Evolutionary conservation across 2,329 filamentous ascomycete genomes (phyloP).

Genomic region (Talaromyces funiculosus): DNA sequence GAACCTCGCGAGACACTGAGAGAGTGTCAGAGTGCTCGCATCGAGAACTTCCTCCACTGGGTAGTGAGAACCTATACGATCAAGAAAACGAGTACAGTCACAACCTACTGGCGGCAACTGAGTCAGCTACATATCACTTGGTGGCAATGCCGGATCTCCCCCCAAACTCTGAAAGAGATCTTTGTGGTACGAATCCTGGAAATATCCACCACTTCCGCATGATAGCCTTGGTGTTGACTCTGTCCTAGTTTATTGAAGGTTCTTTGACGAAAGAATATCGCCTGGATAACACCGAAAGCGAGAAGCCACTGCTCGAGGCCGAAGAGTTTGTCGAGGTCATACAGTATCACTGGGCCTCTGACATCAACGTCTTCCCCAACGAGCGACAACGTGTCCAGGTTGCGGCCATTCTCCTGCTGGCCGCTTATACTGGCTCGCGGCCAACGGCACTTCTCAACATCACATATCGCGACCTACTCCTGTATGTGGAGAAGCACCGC

Average conservation of each 20-base stretch:
- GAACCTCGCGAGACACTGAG: conserved; percentile 9
- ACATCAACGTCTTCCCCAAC: conserved; percentile 13
- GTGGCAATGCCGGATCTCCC: conserved; percentile 1
- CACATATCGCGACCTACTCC: conserved; percentile 12
- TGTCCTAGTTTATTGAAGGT: conserved; percentile 14
- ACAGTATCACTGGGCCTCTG: conserved; percentile 11
- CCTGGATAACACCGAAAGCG: conserved; percentile 12
- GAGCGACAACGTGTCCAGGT: conserved; percentile 11
- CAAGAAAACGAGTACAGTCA: conserved; percentile 15
- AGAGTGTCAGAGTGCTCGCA: conserved; percentile 10
- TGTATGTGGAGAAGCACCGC: conserved; percentile 14
- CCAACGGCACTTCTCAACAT: conserved; percentile 9
- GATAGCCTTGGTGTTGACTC: background rate
- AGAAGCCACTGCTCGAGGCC: conserved; percentile 14
- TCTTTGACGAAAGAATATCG: conserved; percentile 13
- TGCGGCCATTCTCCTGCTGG: conserved; percentile 13
- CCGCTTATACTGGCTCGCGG: conserved; percentile 10
- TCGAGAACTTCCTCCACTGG: conserved; percentile 16
- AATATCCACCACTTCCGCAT: background rate
- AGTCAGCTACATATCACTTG: conserved; percentile 12
- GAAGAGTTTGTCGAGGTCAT: conserved; percentile 14
- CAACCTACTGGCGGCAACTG: conserved; percentile 13
- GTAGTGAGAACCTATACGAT: conserved; percentile 10
- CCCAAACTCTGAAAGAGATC: conserved; percentile 11
- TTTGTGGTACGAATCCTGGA: conserved; percentile 7